These are phyloP conservation scores for Speleostelium caveatum DNA, from an alignment of 78 protist genomes.

Conservation along the genomic window DNA sequence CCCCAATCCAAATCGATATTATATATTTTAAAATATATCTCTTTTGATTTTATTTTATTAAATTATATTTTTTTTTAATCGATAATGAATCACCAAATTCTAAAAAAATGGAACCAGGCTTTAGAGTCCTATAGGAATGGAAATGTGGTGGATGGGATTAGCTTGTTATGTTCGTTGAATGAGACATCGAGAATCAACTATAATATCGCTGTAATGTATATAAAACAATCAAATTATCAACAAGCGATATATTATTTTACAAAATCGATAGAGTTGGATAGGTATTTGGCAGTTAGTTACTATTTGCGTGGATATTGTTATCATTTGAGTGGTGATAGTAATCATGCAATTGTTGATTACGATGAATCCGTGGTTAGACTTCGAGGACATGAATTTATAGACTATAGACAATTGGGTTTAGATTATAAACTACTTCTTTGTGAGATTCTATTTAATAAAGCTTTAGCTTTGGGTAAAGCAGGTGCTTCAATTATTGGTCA, in stretches of 20 bases:
- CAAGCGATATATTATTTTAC: constrained; percentile 37
- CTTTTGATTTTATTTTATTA: no score
- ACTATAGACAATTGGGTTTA: constrained; percentile 79
- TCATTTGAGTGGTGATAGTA: constrained; percentile 2
- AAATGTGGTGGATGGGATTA: neutral
- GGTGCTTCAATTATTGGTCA: constrained; percentile 33
- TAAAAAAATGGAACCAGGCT: constrained; percentile 56
- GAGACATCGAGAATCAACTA: constrained; percentile 44
- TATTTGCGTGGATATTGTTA: constrained; percentile 31
- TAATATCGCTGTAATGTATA: constrained; percentile 56
- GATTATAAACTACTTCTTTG: constrained; percentile 25
- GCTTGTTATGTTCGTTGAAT: constrained; percentile 4
- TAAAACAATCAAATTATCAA: constrained; percentile 12
- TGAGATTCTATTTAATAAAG: constrained; percentile 68
- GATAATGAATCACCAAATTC: constrained; percentile 56
- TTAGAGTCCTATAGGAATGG: constrained; percentile 21
- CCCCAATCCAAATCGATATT: no score
- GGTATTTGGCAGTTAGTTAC: constrained; percentile 50
- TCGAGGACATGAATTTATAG: constrained; percentile 77
- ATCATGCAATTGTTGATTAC: constrained; percentile 40
- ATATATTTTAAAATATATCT: no score
- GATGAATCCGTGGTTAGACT: constrained; percentile 40
- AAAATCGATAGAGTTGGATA: constrained; percentile 55
- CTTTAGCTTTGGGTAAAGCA: constrained; percentile 54
- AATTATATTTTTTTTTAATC: no score